A percentile compares a stretch with the other conserved stretches of the same genome.
Conservation (phyloP, 1,284 basidiomycete species). For the Leccinum variabile region DNA sequence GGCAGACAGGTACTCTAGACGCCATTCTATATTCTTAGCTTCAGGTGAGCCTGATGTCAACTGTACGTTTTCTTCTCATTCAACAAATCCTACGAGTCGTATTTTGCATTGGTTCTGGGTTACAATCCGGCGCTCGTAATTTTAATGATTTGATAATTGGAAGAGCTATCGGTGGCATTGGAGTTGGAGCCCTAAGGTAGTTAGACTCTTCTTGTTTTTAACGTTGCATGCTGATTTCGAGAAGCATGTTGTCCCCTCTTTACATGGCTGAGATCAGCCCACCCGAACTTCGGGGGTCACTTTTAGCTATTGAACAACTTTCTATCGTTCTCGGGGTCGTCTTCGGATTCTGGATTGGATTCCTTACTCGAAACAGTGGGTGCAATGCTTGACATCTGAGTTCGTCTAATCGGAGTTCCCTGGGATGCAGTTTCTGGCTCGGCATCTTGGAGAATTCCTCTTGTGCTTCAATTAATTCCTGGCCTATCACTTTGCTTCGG, state of each 20-base stretch:
- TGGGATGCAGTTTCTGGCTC: slow-evolving; percentile 49
- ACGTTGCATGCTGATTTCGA: slow-evolving; percentile 2
- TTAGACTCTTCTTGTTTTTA: slow-evolving; percentile 5
- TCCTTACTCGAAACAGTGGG: slow-evolving; percentile 64
- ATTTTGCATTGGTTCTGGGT: slow-evolving; percentile 68
- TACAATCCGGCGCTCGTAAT: slow-evolving; percentile 63
- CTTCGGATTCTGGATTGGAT: slow-evolving; percentile 80
- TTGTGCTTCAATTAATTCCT: slow-evolving; percentile 70
- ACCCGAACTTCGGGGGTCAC: slow-evolving; percentile 77
- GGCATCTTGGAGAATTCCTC: slow-evolving; percentile 73
- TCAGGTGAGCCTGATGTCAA: slow-evolving; percentile 48
- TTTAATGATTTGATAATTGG: slow-evolving; percentile 63
- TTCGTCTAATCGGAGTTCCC: neutral
- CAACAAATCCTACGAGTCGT: slow-evolving; percentile 44
- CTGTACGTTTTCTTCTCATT: neutral
- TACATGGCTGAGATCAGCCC: slow-evolving; percentile 85
- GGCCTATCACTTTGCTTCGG: slow-evolving; percentile 65
- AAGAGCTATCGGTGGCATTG: slow-evolving; percentile 72
- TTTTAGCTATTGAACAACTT: slow-evolving; percentile 78
- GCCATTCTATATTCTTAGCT: slow-evolving; percentile 63
- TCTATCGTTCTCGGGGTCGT: slow-evolving; percentile 78
- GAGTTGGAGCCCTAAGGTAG: slow-evolving; percentile 74
- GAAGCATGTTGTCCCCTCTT: slow-evolving; percentile 72
- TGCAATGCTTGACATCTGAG: slow-evolving; percentile 8
- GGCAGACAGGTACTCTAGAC: slow-evolving; percentile 67